Conservation (phyloP, 1,284 basidiomycete genomes). For the Cutaneotrichosporon sp. region DNA sequence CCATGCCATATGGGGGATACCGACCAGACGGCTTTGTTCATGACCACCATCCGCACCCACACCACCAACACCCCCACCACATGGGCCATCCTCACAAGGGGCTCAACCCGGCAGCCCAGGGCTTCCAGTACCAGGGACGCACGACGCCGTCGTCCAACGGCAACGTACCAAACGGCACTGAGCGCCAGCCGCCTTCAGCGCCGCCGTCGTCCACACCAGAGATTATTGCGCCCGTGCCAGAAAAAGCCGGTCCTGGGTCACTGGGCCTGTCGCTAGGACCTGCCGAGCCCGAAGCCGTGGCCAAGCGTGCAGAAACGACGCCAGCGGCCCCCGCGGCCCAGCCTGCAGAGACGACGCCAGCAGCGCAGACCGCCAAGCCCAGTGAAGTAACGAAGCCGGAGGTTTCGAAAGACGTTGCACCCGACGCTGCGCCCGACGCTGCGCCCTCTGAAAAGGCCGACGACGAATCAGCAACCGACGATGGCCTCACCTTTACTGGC, state of each 20-base stretch:
- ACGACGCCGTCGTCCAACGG: constrained; percentile 6
- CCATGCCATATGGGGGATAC: constrained; percentile 13
- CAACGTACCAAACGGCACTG: constrained; percentile 1
- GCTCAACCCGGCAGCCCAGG: constrained; percentile 41
- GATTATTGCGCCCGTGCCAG: constrained; percentile 9
- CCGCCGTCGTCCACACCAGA: constrained; percentile 1
- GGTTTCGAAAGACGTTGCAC: too few relatives aligned
- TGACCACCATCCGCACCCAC: constrained; percentile 5
- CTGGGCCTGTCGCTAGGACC: constrained; percentile 18
- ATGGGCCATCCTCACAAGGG: constrained; percentile 17
- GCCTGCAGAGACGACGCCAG: too few relatives aligned
- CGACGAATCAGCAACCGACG: neutral
- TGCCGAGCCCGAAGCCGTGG: constrained; percentile 1
- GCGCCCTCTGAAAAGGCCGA: neutral
- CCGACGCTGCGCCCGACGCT: too few relatives aligned
- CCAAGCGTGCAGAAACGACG: too few relatives aligned
- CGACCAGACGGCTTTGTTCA: constrained; percentile 12
- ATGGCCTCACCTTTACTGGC: constrained; percentile 13
- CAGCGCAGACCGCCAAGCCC: neutral
- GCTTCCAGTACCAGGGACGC: constrained; percentile 30
- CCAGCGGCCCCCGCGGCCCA: too few relatives aligned
- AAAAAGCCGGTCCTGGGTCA: constrained; percentile 6
- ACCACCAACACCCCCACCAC: constrained; percentile 2
- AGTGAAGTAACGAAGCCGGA: neutral
- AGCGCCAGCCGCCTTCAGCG: neutral